phyloP scores from a whole-genome alignment of 1,284 basidiomycete genomes.

The Sanghuangporus sanghuang region DNA sequence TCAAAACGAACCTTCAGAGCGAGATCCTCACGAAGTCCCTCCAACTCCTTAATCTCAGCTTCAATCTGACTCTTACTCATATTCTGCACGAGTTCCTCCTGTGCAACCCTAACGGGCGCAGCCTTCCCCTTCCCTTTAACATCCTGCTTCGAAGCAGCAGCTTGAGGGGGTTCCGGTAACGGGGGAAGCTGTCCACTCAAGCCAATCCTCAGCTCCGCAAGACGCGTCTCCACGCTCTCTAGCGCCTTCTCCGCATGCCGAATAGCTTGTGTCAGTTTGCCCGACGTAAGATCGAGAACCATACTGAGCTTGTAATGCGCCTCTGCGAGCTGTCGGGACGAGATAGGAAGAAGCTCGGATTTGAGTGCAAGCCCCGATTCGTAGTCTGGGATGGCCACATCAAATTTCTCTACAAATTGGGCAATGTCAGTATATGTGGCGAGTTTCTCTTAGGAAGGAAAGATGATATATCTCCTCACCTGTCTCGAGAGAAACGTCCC shows the following conservation, averaged over 20 bases:
- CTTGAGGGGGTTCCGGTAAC: slow-evolving; percentile 17
- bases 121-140: slow-evolving; percentile 60
- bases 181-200: slow-evolving; percentile 36
- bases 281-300: slow-evolving; percentile 81
- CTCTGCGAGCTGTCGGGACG: slow-evolving; percentile 83
- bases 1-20: slow-evolving; percentile 60
- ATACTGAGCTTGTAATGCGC: slow-evolving; percentile 89
- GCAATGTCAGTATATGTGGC: slow-evolving; percentile 6
- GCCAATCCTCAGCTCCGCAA: slow-evolving; percentile 57
- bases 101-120: slow-evolving; percentile 35
- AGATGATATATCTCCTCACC: slow-evolving; percentile 33
- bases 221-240: slow-evolving; percentile 65
- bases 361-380: slow-evolving; percentile 70
- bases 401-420: slow-evolving; percentile 74
- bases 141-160: slow-evolving; percentile 24
- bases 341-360: slow-evolving; percentile 61
- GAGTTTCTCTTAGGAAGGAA: neutral
- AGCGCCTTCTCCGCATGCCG: slow-evolving; percentile 73
- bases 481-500: slow-evolving; percentile 86
- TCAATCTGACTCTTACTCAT: slow-evolving; percentile 68
- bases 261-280: slow-evolving; percentile 75
- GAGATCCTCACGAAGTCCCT: slow-evolving; percentile 72
- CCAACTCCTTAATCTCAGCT: slow-evolving; percentile 71
- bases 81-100: slow-evolving; percentile 49
- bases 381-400: slow-evolving; percentile 84